Percentiles rank a stretch among this genome's conserved stretches.
phyloP scores from a whole-genome alignment of 257 asterid genomes.

The Solanum lycopersicoides region DNA sequence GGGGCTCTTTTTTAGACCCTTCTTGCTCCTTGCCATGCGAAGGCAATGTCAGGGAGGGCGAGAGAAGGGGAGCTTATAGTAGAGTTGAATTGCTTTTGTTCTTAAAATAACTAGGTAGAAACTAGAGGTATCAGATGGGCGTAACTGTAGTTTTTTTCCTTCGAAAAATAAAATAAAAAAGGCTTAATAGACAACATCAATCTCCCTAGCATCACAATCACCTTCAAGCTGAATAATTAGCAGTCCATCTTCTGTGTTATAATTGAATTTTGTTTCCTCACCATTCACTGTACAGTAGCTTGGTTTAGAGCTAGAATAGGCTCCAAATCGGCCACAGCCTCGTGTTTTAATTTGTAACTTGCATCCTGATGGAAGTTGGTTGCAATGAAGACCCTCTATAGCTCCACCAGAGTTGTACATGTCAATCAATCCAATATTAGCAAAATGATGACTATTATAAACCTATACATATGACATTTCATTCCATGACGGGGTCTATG shows the following conservation, averaged over 20 bases:
- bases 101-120: not conserved
- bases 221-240: conserved; percentile 32
- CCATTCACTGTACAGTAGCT: conserved; percentile 31
- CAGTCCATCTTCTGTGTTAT: conserved; percentile 32
- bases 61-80: not conserved
- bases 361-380: not conserved
- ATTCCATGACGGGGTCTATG: conserved; percentile 38
- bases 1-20: not conserved
- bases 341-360: conserved; percentile 10
- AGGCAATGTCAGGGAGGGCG: too few relatives aligned
- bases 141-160: not conserved
- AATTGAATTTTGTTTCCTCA: conserved; percentile 27
- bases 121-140: not conserved
- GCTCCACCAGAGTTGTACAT: conserved; percentile 59
- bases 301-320: conserved; percentile 56
- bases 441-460: not conserved
- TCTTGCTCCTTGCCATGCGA: too few relatives aligned
- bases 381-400: conserved; percentile 2
- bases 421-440: conserved; percentile 39
- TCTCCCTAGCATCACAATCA: not conserved
- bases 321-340: conserved; percentile 61
- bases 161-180: not conserved
- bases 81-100: not conserved
- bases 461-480: not conserved
- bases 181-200: not conserved